phyloP scores from a whole-genome alignment of 208 protist genomes.

The Crithidia acanthocephali region DNA sequence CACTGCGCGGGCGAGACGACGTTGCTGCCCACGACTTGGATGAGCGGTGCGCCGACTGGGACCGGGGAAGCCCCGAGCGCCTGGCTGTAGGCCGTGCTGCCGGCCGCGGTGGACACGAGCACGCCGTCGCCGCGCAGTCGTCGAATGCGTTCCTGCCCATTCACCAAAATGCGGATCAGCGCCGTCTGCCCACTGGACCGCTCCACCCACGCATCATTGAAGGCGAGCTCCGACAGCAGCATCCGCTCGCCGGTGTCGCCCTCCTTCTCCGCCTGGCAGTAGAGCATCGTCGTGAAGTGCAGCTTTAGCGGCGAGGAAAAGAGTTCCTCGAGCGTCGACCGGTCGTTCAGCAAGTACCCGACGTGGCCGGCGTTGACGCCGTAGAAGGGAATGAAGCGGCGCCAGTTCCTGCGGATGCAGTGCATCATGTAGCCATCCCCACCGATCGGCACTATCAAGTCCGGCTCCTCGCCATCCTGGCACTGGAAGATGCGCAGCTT shows the following conservation, averaged over 20 bases:
- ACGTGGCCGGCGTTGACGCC: slow-evolving; percentile 92
- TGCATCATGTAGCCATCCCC: slow-evolving; percentile 94
- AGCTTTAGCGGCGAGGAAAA: slow-evolving; percentile 87
- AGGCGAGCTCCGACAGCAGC: slow-evolving; percentile 82
- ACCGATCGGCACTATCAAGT: slow-evolving; percentile 91
- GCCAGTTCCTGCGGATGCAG: slow-evolving; percentile 91
- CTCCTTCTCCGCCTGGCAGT: slow-evolving; percentile 85
- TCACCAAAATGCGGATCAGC: slow-evolving; percentile 88
- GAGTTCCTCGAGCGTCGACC: slow-evolving; percentile 79
- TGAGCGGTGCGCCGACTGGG: slow-evolving; percentile 84
- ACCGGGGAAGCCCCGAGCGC: slow-evolving; percentile 89
- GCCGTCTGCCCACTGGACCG: slow-evolving; percentile 90
- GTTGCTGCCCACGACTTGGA: slow-evolving; percentile 92
- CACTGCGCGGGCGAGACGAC: slow-evolving; percentile 90
- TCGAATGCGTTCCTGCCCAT: slow-evolving; percentile 86
- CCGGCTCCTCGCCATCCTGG: slow-evolving; percentile 70
- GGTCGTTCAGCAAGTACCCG: slow-evolving; percentile 88
- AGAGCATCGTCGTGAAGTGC: slow-evolving; percentile 88
- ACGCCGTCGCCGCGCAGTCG: slow-evolving; percentile 86
- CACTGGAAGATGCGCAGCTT: slow-evolving; percentile 78
- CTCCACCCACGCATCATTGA: slow-evolving; percentile 94
- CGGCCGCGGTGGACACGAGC: slow-evolving; percentile 86
- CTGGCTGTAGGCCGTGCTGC: slow-evolving; percentile 89
- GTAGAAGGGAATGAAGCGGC: slow-evolving; percentile 91
- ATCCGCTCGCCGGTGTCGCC: slow-evolving; percentile 63